A percentile compares a stretch with the other conserved stretches of the same genome.
These are phyloP conservation scores for Cokeromyces recurvatus DNA, from an alignment of 371 early-diverging fungal genomes.

Conservation along the genomic window DNA sequence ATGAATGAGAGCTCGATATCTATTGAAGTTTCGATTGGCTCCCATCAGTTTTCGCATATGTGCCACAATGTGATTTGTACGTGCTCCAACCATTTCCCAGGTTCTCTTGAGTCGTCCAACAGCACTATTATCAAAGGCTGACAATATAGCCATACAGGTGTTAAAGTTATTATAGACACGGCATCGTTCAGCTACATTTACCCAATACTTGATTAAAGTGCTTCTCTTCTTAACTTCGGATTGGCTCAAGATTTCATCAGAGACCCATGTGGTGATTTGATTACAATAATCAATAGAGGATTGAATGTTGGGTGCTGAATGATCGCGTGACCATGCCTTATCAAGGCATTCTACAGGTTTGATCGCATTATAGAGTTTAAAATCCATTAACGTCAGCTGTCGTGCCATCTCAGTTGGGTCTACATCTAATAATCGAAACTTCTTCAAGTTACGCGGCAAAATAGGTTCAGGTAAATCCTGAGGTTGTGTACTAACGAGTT, in stretches of 20 bases:
- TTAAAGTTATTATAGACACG: slow-evolving; percentile 84
- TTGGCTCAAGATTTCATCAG: slow-evolving; percentile 75
- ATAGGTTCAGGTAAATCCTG: slow-evolving; percentile 66
- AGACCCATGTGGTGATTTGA: slow-evolving; percentile 83
- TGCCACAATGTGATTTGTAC: slow-evolving; percentile 34
- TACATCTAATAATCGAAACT: slow-evolving; percentile 73
- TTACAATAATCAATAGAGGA: slow-evolving; percentile 71
- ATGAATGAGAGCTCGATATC: slow-evolving; percentile 85
- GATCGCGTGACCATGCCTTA: slow-evolving; percentile 84
- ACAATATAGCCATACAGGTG: slow-evolving; percentile 85
- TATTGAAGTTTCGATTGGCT: slow-evolving; percentile 76
- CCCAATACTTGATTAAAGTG: slow-evolving; percentile 74
- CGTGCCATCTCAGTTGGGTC: slow-evolving; percentile 92
- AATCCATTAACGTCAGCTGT: slow-evolving; percentile 90
- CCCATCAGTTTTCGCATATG: slow-evolving; percentile 71
- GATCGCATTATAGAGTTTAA: slow-evolving; percentile 73
- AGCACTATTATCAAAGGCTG: slow-evolving; percentile 85
- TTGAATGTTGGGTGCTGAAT: slow-evolving; percentile 52
- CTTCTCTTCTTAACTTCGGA: slow-evolving; percentile 77
- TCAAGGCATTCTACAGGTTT: slow-evolving; percentile 82
- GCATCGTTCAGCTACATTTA: slow-evolving; percentile 76
- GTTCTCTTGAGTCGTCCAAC: slow-evolving; percentile 87
- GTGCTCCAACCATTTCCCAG: slow-evolving; percentile 59
- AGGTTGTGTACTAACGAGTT: slow-evolving; percentile 58
- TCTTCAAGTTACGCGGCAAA: slow-evolving; percentile 62